These are phyloP conservation scores for Raphidocelis subcapitata DNA, from an alignment of 139 green algal species.

Conservation along the genomic window DNA sequence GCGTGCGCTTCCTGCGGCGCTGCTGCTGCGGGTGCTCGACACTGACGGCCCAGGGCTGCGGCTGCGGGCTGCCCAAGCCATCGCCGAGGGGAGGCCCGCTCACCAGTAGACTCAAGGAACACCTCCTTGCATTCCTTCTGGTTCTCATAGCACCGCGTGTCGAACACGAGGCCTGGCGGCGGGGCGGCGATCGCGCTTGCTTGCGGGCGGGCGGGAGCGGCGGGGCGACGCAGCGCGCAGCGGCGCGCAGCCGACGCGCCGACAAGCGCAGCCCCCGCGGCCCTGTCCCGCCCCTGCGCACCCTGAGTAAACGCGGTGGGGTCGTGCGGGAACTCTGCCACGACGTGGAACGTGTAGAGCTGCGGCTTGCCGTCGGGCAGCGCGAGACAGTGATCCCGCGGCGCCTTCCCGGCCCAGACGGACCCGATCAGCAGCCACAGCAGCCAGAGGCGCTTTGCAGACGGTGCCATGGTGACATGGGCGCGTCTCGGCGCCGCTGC, in stretches of 20 bases:
- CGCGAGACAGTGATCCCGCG: too few relatives aligned
- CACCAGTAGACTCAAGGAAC: slow-evolving; percentile 83
- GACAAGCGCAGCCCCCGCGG: background rate
- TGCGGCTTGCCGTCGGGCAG: background rate
- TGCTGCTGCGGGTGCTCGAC: background rate
- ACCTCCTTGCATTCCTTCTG: slow-evolving; percentile 52
- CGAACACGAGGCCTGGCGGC: slow-evolving; percentile 63
- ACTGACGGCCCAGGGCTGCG: background rate
- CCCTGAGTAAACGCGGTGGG: slow-evolving; percentile 82
- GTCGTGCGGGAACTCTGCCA: slow-evolving; percentile 74
- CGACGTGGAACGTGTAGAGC: slow-evolving; percentile 45
- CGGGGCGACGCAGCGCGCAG: background rate
- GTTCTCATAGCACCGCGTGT: slow-evolving; percentile 47
- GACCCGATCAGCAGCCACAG: too few relatives aligned
- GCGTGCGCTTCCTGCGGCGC: too few relatives aligned
- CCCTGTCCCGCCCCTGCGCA: background rate
- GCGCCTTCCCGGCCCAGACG: too few relatives aligned
- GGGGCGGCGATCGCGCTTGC: background rate
- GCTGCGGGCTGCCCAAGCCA: background rate
- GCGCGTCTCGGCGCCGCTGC: too few relatives aligned
- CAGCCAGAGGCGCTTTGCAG: too few relatives aligned
- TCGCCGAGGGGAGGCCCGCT: background rate
- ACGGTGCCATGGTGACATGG: too few relatives aligned
- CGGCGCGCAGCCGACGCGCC: background rate
- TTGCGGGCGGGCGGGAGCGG: background rate